Conservation (phyloP, 176 grass and related monocot genomes). For the Elaeis guineensis region DNA sequence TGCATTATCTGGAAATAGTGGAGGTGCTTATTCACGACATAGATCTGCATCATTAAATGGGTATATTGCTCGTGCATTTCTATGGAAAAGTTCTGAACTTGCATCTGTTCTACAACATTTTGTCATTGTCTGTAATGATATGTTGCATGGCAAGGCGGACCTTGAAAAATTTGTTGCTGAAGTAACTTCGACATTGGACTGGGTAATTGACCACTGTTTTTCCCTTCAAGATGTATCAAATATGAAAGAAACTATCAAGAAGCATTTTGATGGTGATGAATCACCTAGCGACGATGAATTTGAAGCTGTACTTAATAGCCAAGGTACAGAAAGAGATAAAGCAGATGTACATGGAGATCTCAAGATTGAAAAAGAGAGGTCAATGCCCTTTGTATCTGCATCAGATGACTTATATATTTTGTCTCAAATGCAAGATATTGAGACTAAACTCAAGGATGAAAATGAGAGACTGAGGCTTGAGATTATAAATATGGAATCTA, state of each 20-base stretch:
- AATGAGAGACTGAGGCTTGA: conserved; percentile 1
- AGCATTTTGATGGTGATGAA: conserved; percentile 43
- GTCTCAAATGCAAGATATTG: conserved; percentile 21
- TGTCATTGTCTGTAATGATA: conserved; percentile 56
- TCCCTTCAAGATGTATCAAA: conserved; percentile 89
- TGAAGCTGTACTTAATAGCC: conserved; percentile 33
- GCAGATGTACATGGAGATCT: conserved; percentile 24
- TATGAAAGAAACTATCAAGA: conserved; percentile 70
- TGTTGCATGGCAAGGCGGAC: conserved; percentile 45
- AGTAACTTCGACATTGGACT: conserved; percentile 48
- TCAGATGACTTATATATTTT: conserved; percentile 10
- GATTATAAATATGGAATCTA: background rate
- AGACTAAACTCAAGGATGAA: conserved; percentile 17
- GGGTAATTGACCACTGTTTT: conserved; percentile 83
- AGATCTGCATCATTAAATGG: conserved; percentile 14
- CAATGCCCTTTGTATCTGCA: conserved; percentile 7
- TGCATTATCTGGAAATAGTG: conserved; percentile 18
- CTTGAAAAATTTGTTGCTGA: conserved; percentile 55
- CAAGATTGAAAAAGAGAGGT: conserved; percentile 9
- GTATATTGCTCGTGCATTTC: conserved; percentile 72
- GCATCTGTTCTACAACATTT: conserved; percentile 54
- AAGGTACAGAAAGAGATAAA: conserved; percentile 7
- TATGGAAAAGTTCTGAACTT: conserved; percentile 77
- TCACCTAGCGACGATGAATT: conserved; percentile 34
- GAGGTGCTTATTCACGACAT: conserved; percentile 2